A percentile compares a stretch with the other conserved stretches of the same genome.
Evolutionary conservation across 306 rosid species (phyloP).

Genomic region (Acacia crassicarpa): DNA sequence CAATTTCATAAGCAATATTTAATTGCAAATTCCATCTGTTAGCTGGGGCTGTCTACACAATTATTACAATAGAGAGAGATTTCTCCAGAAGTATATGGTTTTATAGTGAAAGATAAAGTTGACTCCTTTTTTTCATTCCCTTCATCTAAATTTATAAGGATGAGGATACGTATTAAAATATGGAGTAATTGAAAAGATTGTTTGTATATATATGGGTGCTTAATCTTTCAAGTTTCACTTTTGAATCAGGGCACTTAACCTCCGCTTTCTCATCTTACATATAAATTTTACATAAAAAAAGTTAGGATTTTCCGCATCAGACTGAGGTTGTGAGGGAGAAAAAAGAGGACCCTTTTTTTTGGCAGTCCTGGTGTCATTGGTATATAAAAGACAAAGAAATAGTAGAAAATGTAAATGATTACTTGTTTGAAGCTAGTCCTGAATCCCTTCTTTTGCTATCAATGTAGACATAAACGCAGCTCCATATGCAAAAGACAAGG

Average conservation of each 20-base stretch:
- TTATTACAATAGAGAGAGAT: neutral
- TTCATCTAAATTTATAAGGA: neutral
- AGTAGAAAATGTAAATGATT: neutral
- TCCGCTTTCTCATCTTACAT: neutral
- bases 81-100: conserved; percentile 3
- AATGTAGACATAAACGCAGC: neutral
- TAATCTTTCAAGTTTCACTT: neutral
- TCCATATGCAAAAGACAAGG: neutral
- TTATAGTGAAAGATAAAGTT: neutral
- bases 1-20: neutral
- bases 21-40: conserved; percentile 5
- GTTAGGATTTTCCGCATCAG: conserved; percentile 6
- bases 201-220: neutral
- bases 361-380: too few species aligned
- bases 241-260: neutral
- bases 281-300: neutral
- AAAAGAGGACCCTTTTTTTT: neutral
- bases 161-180: neutral
- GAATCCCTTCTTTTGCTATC: neutral
- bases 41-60: conserved; percentile 10
- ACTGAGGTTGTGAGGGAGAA: neutral
- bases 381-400: neutral
- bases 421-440: neutral
- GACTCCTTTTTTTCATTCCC: neutral
- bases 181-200: neutral